These are phyloP conservation scores for Pythium grandisporangium DNA, from an alignment of 352 stramenopile genomes.

Conservation along the genomic window DNA sequence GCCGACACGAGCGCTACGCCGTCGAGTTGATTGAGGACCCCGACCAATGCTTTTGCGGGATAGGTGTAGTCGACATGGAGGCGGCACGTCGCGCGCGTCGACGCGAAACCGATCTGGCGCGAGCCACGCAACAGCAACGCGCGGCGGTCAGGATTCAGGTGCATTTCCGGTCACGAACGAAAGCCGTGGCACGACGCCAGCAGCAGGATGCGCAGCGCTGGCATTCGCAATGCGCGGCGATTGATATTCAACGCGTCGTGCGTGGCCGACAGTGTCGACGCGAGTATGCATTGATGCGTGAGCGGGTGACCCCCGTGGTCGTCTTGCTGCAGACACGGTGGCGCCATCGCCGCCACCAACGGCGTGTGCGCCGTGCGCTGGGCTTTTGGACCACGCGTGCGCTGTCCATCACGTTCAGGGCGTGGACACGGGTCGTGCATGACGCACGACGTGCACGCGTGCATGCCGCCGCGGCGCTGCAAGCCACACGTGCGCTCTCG, in stretches of 20 bases:
- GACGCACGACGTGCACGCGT: constrained; percentile 14
- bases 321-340: constrained; percentile 54
- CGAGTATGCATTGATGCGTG: constrained; percentile 25
- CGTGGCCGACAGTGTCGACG: constrained; percentile 30
- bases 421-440: constrained; percentile 28
- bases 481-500: constrained; percentile 37
- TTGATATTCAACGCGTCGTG: constrained; percentile 54
- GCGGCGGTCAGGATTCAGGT: constrained; percentile 31
- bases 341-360: constrained; percentile 32
- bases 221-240: constrained; percentile 33
- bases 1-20: constrained; percentile 17
- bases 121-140: constrained; percentile 13
- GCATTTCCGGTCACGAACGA: constrained; percentile 22
- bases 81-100: constrained; percentile 20
- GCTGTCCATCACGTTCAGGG: constrained; percentile 36
- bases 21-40: constrained; percentile 49
- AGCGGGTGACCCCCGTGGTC: constrained; percentile 22
- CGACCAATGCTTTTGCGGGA: constrained; percentile 23
- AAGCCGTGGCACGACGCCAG: constrained; percentile 12
- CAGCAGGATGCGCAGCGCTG: constrained; percentile 20
- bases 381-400: constrained; percentile 53
- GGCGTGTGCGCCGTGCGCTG: constrained; percentile 33
- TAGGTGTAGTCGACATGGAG: constrained; percentile 27
- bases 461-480: constrained; percentile 11
- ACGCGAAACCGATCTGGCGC: constrained; percentile 18